Evolutionary conservation across 768 basidiomycete genomes (phyloP).

Genomic region (Rhizopogon roseolus): DNA sequence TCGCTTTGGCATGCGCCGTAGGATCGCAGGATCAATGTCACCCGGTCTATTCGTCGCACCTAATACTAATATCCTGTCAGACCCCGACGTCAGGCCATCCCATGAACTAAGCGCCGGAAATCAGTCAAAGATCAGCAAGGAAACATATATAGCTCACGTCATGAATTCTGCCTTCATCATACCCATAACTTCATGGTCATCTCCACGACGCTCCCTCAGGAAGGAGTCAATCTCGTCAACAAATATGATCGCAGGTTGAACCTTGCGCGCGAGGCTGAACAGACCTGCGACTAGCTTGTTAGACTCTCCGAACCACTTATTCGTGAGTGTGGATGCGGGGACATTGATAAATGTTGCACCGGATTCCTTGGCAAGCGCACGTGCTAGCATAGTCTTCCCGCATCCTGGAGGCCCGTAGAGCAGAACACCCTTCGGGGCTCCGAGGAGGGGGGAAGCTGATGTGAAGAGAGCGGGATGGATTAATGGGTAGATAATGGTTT

Average conservation of each 20-base stretch:
- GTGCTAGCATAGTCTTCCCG: constrained; percentile 99
- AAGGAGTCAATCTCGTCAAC: constrained; percentile 99
- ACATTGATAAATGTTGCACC: constrained; percentile 96
- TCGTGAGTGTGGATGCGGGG: constrained; percentile 66
- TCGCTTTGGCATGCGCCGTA: constrained; percentile 97
- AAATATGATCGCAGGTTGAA: constrained; percentile 95
- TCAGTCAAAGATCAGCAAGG: constrained; percentile 1
- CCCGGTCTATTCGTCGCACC: constrained; percentile 95
- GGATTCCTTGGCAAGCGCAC: constrained; percentile 94
- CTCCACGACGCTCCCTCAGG: constrained; percentile 77
- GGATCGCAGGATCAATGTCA: constrained; percentile 83
- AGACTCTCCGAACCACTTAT: constrained; percentile 84
- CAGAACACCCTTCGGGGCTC: constrained; percentile 93
- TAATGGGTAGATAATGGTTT: constrained; percentile 94
- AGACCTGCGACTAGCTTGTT: constrained; percentile 95
- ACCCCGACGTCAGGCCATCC: constrained; percentile 86
- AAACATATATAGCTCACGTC: constrained; percentile 52
- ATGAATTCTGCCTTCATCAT: constrained; percentile 99
- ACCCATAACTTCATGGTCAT: constrained; percentile 95
- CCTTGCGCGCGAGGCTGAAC: constrained; percentile 90
- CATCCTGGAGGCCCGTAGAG: constrained; percentile 97
- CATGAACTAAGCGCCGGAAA: constrained; percentile 55
- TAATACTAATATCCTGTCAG: constrained; percentile 82
- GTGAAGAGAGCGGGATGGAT: constrained; percentile 87
- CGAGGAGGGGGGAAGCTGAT: constrained; percentile 73